phyloP scores from a whole-genome alignment of 257 asterid genomes.

The Solanum piurae region DNA sequence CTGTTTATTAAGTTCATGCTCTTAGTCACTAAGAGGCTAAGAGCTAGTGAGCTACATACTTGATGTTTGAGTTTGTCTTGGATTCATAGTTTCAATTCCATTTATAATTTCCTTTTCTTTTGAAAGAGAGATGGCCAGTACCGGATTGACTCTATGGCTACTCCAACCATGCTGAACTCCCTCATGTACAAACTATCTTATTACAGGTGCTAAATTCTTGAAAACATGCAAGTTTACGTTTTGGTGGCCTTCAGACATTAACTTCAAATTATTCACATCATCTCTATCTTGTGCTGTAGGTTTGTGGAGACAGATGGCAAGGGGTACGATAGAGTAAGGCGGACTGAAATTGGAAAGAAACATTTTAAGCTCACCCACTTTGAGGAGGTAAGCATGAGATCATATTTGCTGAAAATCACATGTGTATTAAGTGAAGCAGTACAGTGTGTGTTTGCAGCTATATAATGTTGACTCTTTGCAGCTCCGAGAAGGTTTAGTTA shows the following conservation, averaged over 20 bases:
- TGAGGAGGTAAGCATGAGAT: slow-evolving; percentile 59
- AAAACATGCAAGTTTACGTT: neutral
- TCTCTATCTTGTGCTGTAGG: slow-evolving; percentile 29
- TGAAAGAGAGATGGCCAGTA: slow-evolving; percentile 97
- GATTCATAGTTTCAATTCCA: neutral
- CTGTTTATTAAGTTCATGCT: neutral
- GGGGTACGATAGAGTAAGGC: slow-evolving; percentile 92
- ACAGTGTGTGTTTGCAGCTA: neutral
- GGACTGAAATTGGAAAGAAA: slow-evolving; percentile 95
- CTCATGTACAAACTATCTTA: slow-evolving; percentile 98
- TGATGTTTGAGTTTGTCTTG: neutral
- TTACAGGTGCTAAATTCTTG: slow-evolving; percentile 53
- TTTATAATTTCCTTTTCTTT: neutral
- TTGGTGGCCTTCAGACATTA: neutral
- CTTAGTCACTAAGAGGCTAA: neutral
- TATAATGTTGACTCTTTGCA: neutral
- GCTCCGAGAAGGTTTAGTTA: neutral
- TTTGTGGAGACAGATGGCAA: slow-evolving; percentile 95
- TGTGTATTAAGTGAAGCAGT: neutral
- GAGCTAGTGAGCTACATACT: neutral
- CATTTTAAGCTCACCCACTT: slow-evolving; percentile 83
- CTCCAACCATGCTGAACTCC: slow-evolving; percentile 92
- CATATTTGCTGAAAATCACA: neutral
- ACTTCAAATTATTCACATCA: neutral
- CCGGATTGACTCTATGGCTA: slow-evolving; percentile 91